Evolutionary conservation across 129 eudicot species (phyloP), one percentile per base, ranked within the genome.

Genomic region (Gnaphalium uliginosum): DNA sequence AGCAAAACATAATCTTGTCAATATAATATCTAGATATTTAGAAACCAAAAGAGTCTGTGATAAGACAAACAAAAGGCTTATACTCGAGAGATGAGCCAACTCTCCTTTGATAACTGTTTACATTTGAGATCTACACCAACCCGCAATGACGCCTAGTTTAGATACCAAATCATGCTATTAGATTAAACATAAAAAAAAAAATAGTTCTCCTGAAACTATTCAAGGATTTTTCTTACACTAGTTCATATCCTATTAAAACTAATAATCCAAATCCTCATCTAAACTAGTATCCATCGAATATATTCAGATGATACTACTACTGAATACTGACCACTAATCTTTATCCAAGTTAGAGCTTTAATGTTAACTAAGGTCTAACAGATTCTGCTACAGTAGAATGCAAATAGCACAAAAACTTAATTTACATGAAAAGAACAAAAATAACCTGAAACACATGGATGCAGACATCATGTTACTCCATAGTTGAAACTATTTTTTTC

Each of bases 401-500:
- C 70, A 41, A n/a, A 39, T 25, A 61, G 25, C 25, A 41, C 6
- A 27, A 41, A n/a, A 60, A 11, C 57, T 6, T 7, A 26, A 6
- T 18, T 14, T 67, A 21, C 68, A 37, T 26, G 1, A 10, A 66
- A 33, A 54, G 54, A 67, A 56, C 22, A 26, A 27, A 25, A 62
- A 62, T 48, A 5, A 78, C 77, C 82, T 71, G 82, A 71, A 50
- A 71, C 8, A 14, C 59, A 78, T 63, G 17, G 65, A 50, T 78
- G 26, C 59, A 39, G 71, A 17, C 59, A 48, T 51, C 59, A 46
- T 11, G 54, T 48, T 30, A 70, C 63, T 70, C 77, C 19, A 66
- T 26, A 43, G 25, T 62, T 71, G 64, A 32, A 63, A 35, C 60
- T 22, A 24, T 62, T 57, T 50, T 63, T 53, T 72, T 51, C 73